These are phyloP conservation scores for Tricholoma matsutake DNA, from an alignment of 768 basidiomycete genomes.

Conservation along the genomic window DNA sequence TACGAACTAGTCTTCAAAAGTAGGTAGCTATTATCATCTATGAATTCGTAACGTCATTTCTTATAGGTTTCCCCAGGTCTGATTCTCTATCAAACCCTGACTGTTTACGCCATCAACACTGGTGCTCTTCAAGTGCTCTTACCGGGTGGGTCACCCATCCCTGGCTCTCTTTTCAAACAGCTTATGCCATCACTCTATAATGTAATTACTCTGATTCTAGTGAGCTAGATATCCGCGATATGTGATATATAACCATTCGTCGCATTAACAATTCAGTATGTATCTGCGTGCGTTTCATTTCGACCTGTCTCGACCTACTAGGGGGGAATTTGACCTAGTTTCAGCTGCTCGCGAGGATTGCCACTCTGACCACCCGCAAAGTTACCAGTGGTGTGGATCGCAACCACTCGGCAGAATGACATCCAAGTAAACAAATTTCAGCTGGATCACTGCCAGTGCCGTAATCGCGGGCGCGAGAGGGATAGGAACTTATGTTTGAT, in stretches of 20 bases:
- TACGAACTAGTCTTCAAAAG: conserved; percentile 49
- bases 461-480: too few relatives aligned
- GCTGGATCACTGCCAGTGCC: too few relatives aligned
- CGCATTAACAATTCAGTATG: background rate
- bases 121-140: too few relatives aligned
- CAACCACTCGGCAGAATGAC: too few relatives aligned
- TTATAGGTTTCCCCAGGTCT: conserved; percentile 31
- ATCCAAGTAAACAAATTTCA: too few relatives aligned
- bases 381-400: too few relatives aligned
- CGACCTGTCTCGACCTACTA: too few relatives aligned
- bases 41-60: background rate
- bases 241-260: background rate
- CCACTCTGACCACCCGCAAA: too few relatives aligned
- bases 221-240: background rate
- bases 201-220: background rate
- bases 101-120: conserved; percentile 60
- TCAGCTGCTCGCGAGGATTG: background rate
- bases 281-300: background rate
- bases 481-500: too few relatives aligned
- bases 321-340: background rate
- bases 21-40: conserved; percentile 12
- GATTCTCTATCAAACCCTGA: conserved; percentile 51
- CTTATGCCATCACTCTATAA: background rate
- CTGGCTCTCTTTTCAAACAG: background rate
- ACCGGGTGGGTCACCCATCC: conserved; percentile 39